These are phyloP conservation scores for Harringtonia lauricola DNA, from an alignment of 2,329 filamentous ascomycete genomes.

Conservation along the genomic window DNA sequence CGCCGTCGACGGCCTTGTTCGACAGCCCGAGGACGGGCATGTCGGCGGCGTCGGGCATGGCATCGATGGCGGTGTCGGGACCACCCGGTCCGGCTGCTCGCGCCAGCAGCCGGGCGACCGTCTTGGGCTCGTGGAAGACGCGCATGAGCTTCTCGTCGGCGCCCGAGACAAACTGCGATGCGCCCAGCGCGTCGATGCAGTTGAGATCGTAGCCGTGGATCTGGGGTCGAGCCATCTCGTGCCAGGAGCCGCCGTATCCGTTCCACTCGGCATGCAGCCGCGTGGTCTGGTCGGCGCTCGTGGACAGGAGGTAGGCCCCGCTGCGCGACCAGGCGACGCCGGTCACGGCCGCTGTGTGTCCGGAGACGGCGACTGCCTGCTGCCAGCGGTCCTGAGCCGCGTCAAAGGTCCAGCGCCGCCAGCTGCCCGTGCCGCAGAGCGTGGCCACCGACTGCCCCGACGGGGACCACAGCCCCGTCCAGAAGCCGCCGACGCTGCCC, in stretches of 20 bases:
- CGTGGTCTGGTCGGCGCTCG: constrained; percentile 86
- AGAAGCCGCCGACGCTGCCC: constrained; percentile 91
- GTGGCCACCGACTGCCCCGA: constrained; percentile 64
- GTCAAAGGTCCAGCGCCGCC: constrained; percentile 72
- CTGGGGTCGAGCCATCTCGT: constrained; percentile 89
- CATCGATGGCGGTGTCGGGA: constrained; percentile 20
- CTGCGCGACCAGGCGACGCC: constrained; percentile 74
- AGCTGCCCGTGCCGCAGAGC: constrained; percentile 84
- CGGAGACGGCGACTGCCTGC: constrained; percentile 66
- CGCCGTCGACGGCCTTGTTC: constrained; percentile 73
- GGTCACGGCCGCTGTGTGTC: constrained; percentile 73
- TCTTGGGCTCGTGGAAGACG: constrained; percentile 82
- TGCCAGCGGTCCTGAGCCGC: constrained; percentile 55
- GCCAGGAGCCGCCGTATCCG: constrained; percentile 52
- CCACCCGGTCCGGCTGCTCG: constrained; percentile 24
- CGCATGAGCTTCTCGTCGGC: constrained; percentile 97
- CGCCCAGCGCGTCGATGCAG: constrained; percentile 69
- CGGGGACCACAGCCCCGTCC: constrained; percentile 88
- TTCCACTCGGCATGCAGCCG: constrained; percentile 72
- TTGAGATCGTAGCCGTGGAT: constrained; percentile 98
- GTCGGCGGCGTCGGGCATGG: constrained; percentile 77
- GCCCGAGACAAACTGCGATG: constrained; percentile 76
- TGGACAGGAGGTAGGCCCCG: constrained; percentile 79
- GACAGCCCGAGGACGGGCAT: constrained; percentile 92
- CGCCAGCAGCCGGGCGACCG: constrained; percentile 64